Evolutionary conservation across 2,329 filamentous ascomycete genomes (phyloP).

Genomic region (Ophiocordyceps sinensis): DNA sequence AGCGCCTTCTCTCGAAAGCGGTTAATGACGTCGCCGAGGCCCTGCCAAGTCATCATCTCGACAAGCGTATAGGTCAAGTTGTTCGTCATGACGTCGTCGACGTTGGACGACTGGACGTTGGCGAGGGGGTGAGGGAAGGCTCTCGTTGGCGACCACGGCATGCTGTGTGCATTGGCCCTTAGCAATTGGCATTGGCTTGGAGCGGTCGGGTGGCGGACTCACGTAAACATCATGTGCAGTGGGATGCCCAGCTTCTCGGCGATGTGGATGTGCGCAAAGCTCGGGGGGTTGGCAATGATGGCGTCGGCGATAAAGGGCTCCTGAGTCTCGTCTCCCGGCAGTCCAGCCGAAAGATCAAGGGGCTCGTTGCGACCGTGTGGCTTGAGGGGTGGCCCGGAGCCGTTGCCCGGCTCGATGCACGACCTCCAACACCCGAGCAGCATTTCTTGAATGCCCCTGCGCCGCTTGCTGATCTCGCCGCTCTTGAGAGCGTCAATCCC

Average conservation of each 20-base stretch:
- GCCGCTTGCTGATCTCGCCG: conserved; percentile 61
- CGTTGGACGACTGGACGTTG: conserved; percentile 63
- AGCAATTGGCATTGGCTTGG: no score
- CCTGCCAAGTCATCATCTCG: conserved; percentile 90
- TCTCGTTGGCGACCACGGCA: conserved; percentile 82
- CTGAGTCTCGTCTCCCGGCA: conserved; percentile 25
- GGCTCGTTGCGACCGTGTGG: conserved; percentile 32
- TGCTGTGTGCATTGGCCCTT: conserved; percentile 35
- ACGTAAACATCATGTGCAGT: conserved; percentile 83
- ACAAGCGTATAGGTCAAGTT: conserved; percentile 74
- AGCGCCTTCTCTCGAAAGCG: conserved; percentile 63
- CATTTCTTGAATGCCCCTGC: conserved; percentile 64
- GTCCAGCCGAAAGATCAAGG: conserved; percentile 19
- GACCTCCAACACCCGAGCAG: conserved; percentile 78
- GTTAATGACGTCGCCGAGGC: conserved; percentile 82
- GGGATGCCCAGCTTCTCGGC: conserved; percentile 64
- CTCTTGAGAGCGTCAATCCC: conserved; percentile 61
- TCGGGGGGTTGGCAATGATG: conserved; percentile 67
- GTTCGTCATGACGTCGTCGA: conserved; percentile 64
- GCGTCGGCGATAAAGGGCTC: conserved; percentile 70
- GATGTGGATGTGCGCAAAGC: conserved; percentile 61
- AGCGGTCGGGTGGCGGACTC: conserved; percentile 18
- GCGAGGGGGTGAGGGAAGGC: conserved; percentile 77
- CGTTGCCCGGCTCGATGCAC: conserved; percentile 67
- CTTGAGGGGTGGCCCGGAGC: conserved; percentile 32